Evolutionary conservation across 176 grass and related monocot species (phyloP).

Genomic region (Cenchrus fungigraminus): DNA sequence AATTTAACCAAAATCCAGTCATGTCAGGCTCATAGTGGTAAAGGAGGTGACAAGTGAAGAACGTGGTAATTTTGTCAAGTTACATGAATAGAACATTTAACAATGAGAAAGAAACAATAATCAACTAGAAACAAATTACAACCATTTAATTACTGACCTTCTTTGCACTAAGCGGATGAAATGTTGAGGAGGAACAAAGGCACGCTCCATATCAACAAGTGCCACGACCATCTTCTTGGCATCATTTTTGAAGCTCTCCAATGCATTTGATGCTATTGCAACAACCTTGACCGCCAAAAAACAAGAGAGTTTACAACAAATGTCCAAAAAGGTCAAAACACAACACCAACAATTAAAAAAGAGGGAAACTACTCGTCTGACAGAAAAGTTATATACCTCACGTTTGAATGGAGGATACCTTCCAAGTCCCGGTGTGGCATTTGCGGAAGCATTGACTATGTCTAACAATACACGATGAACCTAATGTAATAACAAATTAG

Average conservation of each 20-base stretch:
- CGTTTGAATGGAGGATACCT: conserved; percentile 97
- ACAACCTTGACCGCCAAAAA: conserved; percentile 57
- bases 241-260: conserved; percentile 88
- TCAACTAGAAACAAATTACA: conserved; percentile 3
- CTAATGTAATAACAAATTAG: conserved; percentile 51
- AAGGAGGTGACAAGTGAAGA: background rate
- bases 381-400: conserved; percentile 61
- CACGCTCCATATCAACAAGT: conserved; percentile 97
- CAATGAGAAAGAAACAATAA: conserved; percentile 14
- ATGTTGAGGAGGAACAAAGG: conserved; percentile 93
- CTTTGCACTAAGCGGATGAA: conserved; percentile 93
- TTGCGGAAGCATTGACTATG: conserved; percentile 88
- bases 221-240: conserved; percentile 96
- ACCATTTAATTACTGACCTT: conserved; percentile 58
- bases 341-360: background rate
- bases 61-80: background rate
- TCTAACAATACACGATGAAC: conserved; percentile 91
- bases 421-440: conserved; percentile 88
- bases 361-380: background rate
- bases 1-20: conserved; percentile 8
- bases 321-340: conserved; percentile 36
- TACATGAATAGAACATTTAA: conserved; percentile 30
- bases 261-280: conserved; percentile 84
- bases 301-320: conserved; percentile 26
- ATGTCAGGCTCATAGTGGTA: conserved; percentile 2